Evolutionary conservation across 2,329 filamentous ascomycete genomes (phyloP), one percentile per base, ranked within the genome.

Genomic region (Didymella exigua): DNA sequence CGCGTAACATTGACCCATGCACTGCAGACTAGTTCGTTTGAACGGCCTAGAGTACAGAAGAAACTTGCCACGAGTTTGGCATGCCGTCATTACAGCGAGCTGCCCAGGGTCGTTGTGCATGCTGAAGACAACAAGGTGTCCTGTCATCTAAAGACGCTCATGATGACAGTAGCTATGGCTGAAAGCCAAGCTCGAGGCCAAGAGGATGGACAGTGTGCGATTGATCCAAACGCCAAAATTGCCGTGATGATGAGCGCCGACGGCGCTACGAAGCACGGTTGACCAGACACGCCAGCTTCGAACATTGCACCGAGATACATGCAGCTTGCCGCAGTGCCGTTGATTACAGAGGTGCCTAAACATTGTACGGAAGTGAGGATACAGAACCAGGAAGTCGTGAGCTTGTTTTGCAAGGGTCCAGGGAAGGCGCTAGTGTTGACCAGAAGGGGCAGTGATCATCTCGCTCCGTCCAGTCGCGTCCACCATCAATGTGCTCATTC

Each of bases 401-500:
- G 48, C 40, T 37, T 44, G 38, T 44, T 49, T 49, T 21, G 24
- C 31, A 44, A 19, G 31, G 33, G 24, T 38, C 1, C 24, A 8
- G 3, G 9, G 38, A 38, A 38, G 6, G 2, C 16, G 23, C 41
- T 45, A 52, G 34, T n/a, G 14, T 23, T 37, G 34, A 37, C 34
- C 2, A 8, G 18, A 37, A 37, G 10, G 7, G 34, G 34, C 34
- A 37, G 34, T 37, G 34, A 37, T 37, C 34, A 10, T 23, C 26
- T 19, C 42, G 13, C 24, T 19, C 5, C 18, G 10, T 37, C 18
- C 34, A 37, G 34, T 23, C 34, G 34, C 11, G 10, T 37, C 21
- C 34, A 37, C 34, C 56, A 61, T 52, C 55, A 64, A 62, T 58
- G 58, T 65, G 60, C 62, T 65, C 62, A 65, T 57, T 57, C 44